Conservation (phyloP, 2,329 filamentous ascomycete species). For the Boeremia exigua region DNA sequence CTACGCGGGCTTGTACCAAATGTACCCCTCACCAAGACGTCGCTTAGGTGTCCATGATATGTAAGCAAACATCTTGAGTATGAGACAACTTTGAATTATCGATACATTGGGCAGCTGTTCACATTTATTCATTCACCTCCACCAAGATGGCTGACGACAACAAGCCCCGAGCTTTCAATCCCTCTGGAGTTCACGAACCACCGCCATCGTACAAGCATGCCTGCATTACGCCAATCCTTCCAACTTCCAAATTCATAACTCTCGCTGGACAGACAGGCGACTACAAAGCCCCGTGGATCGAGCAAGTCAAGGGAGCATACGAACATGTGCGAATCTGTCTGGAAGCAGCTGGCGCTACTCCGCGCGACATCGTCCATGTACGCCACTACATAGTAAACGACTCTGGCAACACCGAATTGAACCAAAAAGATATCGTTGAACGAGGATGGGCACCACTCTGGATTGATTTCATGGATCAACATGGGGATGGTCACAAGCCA, state of each 20-base stretch:
- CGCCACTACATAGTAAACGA: conserved; percentile 47
- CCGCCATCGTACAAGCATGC: conserved; percentile 42
- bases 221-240: conserved; percentile 38
- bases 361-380: conserved; percentile 44
- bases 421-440: conserved; percentile 32
- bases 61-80: not conserved
- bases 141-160: conserved; percentile 19
- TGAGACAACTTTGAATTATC: not conserved
- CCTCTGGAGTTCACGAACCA: conserved; percentile 30
- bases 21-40: conserved; percentile 16
- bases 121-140: too few species aligned
- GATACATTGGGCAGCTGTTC: too few species aligned
- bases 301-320: conserved; percentile 41
- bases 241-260: conserved; percentile 39
- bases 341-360: conserved; percentile 40
- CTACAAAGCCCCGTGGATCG: conserved; percentile 25
- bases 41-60: too few species aligned
- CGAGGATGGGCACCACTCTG: conserved; percentile 43
- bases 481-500: conserved; percentile 41
- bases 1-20: not conserved
- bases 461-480: conserved; percentile 45
- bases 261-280: conserved; percentile 43
- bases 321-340: conserved; percentile 33
- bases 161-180: conserved; percentile 42
- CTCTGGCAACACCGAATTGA: conserved; percentile 33